Evolutionary conservation across 371 early-diverging fungal genomes (phyloP).

Genomic region (Mortierella sp.): DNA sequence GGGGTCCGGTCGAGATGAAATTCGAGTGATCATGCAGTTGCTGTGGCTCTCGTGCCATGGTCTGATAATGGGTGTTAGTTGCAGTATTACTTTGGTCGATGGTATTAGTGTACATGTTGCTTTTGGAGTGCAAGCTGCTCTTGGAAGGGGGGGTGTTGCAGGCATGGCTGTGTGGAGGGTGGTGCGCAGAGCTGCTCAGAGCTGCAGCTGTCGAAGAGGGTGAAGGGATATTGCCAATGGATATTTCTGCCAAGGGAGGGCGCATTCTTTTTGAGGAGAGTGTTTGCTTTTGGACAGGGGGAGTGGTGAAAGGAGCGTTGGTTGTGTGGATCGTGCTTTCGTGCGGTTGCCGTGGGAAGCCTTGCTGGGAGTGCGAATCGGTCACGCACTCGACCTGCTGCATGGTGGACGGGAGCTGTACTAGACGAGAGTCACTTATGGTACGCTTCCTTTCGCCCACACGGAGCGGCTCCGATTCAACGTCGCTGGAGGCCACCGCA

Average conservation of each 20-base stretch:
- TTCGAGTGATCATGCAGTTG: constrained; percentile 17
- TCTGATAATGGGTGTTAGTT: constrained; percentile 16
- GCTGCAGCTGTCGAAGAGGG: not conserved
- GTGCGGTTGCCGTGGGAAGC: constrained; percentile 6
- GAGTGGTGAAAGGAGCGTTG: not conserved
- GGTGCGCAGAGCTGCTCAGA: constrained; percentile 3
- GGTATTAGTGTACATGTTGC: constrained; percentile 1
- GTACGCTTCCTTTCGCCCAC: not conserved
- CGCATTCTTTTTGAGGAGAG: constrained; percentile 44
- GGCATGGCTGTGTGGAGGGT: not conserved
- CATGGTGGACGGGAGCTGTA: constrained; percentile 11
- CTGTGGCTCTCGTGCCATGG: constrained; percentile 2
- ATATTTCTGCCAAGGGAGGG: constrained; percentile 40
- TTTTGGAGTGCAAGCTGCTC: constrained; percentile 1
- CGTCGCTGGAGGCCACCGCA: constrained; percentile 3
- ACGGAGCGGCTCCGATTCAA: constrained; percentile 3
- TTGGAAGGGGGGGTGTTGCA: not conserved
- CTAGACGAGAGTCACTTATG: not conserved
- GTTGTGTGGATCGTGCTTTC: constrained; percentile 3
- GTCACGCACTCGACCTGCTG: constrained; percentile 30
- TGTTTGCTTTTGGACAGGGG: constrained; percentile 10
- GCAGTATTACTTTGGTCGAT: constrained; percentile 16
- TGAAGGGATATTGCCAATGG: constrained; percentile 6
- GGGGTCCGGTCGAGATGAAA: constrained; percentile 10
- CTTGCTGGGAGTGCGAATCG: constrained; percentile 9